A percentile compares a stretch with the other conserved stretches of the same genome.
Conservation (phyloP, 2,329 filamentous ascomycete species). For the Colletotrichum zoysiae region DNA sequence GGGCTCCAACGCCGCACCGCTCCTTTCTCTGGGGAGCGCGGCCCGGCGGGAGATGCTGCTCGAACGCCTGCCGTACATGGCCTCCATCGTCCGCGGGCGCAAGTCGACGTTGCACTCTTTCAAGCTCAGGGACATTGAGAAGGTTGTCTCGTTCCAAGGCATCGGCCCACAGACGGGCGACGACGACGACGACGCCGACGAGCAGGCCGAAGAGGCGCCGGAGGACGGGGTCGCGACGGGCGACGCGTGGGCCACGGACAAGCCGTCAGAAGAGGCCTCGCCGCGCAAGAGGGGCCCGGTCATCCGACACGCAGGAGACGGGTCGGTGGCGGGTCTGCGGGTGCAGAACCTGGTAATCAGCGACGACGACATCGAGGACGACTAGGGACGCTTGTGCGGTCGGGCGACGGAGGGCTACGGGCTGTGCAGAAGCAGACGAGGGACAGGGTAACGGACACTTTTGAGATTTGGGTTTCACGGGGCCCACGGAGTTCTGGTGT, state of each 20-base stretch:
- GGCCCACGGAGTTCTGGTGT: neutral
- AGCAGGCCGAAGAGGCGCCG: constrained; percentile 59
- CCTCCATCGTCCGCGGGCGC: constrained; percentile 68
- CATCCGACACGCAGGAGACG: constrained; percentile 51
- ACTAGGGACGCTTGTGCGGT: neutral
- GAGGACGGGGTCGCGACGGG: constrained; percentile 51
- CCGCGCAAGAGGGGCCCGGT: constrained; percentile 61
- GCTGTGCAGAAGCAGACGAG: neutral
- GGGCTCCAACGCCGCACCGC: constrained; percentile 49
- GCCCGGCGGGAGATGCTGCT: constrained; percentile 81
- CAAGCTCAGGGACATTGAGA: constrained; percentile 71
- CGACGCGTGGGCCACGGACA: constrained; percentile 73
- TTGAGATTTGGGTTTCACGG: neutral
- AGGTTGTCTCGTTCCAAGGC: constrained; percentile 75
- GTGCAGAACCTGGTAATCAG: constrained; percentile 79
- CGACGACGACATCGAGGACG: constrained; percentile 87
- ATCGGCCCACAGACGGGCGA: constrained; percentile 63
- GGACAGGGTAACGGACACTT: neutral
- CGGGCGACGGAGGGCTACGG: neutral
- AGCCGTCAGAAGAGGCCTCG: constrained; percentile 65
- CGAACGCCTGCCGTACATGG: constrained; percentile 88
- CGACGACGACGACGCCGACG: constrained; percentile 49
- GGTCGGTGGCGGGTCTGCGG: constrained; percentile 57
- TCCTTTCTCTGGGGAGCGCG: constrained; percentile 72
- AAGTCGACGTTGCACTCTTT: constrained; percentile 52